phyloP scores from a whole-genome alignment of 768 basidiomycete species.

The Lyophyllum atratum region DNA sequence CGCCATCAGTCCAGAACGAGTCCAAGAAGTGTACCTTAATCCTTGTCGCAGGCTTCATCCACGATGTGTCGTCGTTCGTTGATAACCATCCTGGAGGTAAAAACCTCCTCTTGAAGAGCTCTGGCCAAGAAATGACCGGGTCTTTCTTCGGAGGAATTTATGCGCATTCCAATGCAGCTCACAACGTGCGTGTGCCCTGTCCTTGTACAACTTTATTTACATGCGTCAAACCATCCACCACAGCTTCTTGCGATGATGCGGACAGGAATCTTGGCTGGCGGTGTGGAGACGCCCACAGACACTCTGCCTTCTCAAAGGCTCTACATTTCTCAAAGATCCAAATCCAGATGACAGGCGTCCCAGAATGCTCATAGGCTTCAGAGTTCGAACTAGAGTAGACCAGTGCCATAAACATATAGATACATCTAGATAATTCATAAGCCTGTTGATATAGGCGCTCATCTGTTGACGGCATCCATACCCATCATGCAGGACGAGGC shows the following conservation, averaged over 20 bases:
- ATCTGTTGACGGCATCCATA: no score
- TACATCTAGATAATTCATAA: no score
- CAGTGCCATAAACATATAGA: no score
- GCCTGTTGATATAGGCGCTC: no score
- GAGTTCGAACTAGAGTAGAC: neutral
- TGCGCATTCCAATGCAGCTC: slow-evolving; percentile 81
- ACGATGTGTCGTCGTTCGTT: slow-evolving; percentile 74
- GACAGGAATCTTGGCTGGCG: slow-evolving; percentile 67
- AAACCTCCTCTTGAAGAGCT: slow-evolving; percentile 51
- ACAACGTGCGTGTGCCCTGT: slow-evolving; percentile 71
- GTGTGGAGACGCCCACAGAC: slow-evolving; percentile 53
- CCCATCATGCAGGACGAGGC: no score
- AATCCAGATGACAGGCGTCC: neutral
- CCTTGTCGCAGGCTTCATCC: slow-evolving; percentile 84
- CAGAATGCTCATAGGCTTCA: neutral
- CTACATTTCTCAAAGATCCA: slow-evolving; percentile 34
- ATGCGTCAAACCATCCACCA: slow-evolving; percentile 14
- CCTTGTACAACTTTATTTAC: neutral
- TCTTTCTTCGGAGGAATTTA: slow-evolving; percentile 87
- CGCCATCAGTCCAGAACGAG: slow-evolving; percentile 60
- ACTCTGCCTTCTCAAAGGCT: slow-evolving; percentile 50
- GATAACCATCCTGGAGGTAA: slow-evolving; percentile 83
- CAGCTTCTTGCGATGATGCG: slow-evolving; percentile 75
- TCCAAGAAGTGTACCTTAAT: slow-evolving; percentile 66
- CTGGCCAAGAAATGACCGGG: slow-evolving; percentile 83